phyloP scores from a whole-genome alignment of 2,329 filamentous ascomycete genomes.

The Penicillium sclerotigenum region DNA sequence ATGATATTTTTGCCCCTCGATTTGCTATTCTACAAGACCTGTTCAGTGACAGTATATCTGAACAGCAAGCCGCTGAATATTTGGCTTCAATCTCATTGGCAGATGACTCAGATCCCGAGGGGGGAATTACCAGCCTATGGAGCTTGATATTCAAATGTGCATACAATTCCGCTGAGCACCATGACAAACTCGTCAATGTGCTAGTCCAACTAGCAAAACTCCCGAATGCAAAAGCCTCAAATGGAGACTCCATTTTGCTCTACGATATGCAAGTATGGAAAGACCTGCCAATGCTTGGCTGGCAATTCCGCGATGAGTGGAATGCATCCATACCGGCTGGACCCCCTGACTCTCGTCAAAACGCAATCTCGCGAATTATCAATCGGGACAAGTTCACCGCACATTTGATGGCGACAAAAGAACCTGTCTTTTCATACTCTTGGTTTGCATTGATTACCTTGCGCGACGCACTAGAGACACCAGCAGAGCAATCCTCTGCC shows the following conservation, averaged over 20 bases:
- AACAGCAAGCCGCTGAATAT: not conserved
- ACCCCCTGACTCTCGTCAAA: not conserved
- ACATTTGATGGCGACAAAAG: not conserved
- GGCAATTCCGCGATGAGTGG: slow-evolving; percentile 11
- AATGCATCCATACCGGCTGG: slow-evolving; percentile 3
- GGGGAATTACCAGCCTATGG: not conserved
- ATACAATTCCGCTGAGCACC: not conserved
- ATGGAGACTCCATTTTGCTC: not conserved
- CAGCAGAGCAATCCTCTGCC: not conserved
- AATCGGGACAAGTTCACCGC: not conserved
- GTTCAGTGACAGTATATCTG: not conserved
- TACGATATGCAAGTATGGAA: slow-evolving; percentile 13
- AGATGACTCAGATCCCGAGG: not conserved
- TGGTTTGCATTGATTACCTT: slow-evolving; percentile 2
- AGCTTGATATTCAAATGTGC: slow-evolving; percentile 2
- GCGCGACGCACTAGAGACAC: not conserved
- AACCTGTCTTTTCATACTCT: not conserved
- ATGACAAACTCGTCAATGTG: not conserved
- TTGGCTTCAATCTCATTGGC: not conserved
- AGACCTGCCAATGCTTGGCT: slow-evolving; percentile 12
- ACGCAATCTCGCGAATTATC: not conserved
- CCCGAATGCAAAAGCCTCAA: not conserved
- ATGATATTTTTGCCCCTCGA: not conserved
- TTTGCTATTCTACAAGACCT: not conserved
- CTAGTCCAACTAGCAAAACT: slow-evolving; percentile 1